These are phyloP conservation scores for Stemphylium beticola DNA, from an alignment of 2,329 filamentous ascomycete genomes.

Conservation along the genomic window DNA sequence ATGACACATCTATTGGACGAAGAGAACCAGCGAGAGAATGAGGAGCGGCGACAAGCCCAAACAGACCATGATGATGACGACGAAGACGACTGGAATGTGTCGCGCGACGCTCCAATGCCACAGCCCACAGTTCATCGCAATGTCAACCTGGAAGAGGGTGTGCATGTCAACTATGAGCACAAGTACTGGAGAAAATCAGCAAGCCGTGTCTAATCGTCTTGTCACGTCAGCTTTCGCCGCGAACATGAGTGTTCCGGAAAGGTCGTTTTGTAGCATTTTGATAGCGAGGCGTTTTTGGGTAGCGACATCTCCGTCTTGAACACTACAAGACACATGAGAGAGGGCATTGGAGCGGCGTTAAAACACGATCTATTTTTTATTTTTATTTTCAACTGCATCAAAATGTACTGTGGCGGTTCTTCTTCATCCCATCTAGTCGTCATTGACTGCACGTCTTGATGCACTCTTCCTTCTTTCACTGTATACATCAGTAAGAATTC, in stretches of 20 bases:
- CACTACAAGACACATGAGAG: slow-evolving; percentile 17
- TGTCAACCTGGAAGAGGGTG: slow-evolving; percentile 44
- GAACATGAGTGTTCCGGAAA: not conserved
- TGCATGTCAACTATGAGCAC: slow-evolving; percentile 66
- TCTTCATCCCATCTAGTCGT: not conserved
- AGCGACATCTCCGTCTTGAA: slow-evolving; percentile 29
- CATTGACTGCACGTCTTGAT: slow-evolving; percentile 6
- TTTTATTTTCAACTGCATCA: not conserved
- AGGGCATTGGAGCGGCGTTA: slow-evolving; percentile 32
- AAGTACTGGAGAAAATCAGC: slow-evolving; percentile 62
- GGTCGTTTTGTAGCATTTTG: slow-evolving; percentile 31
- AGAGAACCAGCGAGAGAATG: slow-evolving; percentile 42
- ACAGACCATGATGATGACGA: slow-evolving; percentile 29
- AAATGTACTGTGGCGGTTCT: slow-evolving; percentile 27
- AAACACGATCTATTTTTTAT: slow-evolving; percentile 9
- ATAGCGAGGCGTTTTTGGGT: slow-evolving; percentile 50
- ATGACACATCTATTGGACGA: slow-evolving; percentile 57
- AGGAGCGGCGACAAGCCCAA: slow-evolving; percentile 27
- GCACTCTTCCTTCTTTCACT: not conserved
- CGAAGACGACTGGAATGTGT: slow-evolving; percentile 26
- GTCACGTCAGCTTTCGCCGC: not conserved
- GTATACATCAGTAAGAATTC: not conserved
- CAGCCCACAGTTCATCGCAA: slow-evolving; percentile 40
- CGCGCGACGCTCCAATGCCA: slow-evolving; percentile 28
- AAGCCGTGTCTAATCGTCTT: slow-evolving; percentile 23